Percentiles rank a stretch among this genome's conserved stretches.
Evolutionary conservation across 2,329 filamentous ascomycete genomes (phyloP).

Genomic region (Aspergillus bombycis): DNA sequence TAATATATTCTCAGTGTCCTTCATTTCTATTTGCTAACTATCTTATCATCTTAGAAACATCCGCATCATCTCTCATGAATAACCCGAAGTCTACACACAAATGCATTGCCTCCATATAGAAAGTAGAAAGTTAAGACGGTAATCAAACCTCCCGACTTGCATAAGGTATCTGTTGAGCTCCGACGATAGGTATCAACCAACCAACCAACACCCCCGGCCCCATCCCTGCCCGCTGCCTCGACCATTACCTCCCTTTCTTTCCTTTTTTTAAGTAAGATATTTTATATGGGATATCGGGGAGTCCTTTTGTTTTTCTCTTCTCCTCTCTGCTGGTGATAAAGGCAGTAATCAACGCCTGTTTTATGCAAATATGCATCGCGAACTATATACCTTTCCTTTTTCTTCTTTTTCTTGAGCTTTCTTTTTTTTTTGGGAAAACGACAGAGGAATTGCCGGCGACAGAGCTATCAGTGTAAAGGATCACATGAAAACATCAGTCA

Average conservation of each 20-base stretch:
- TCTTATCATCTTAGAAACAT: not conserved
- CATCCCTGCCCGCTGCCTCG: constrained; percentile 1
- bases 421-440: not conserved
- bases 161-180: not conserved
- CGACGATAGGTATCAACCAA: not conserved
- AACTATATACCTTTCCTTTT: constrained; percentile 27
- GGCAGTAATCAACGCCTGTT: constrained; percentile 19
- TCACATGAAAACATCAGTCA: constrained; percentile 29
- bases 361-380: constrained; percentile 24
- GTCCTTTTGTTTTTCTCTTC: constrained; percentile 1
- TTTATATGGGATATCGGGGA: not conserved
- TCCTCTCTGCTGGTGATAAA: not conserved
- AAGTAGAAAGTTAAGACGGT: not conserved
- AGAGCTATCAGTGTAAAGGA: constrained; percentile 17
- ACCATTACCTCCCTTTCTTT: constrained; percentile 2
- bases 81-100: not conserved
- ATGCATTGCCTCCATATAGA: not conserved
- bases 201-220: not conserved
- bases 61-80: not conserved
- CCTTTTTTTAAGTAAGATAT: not conserved
- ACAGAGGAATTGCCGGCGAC: constrained; percentile 11
- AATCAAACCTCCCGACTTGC: not conserved
- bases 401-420: constrained; percentile 5
- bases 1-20: constrained; percentile 4
- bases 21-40: constrained; percentile 1